Evolutionary conservation across 805 yeast species (phyloP).

Genomic region (Sugiyamaella marilandica): DNA sequence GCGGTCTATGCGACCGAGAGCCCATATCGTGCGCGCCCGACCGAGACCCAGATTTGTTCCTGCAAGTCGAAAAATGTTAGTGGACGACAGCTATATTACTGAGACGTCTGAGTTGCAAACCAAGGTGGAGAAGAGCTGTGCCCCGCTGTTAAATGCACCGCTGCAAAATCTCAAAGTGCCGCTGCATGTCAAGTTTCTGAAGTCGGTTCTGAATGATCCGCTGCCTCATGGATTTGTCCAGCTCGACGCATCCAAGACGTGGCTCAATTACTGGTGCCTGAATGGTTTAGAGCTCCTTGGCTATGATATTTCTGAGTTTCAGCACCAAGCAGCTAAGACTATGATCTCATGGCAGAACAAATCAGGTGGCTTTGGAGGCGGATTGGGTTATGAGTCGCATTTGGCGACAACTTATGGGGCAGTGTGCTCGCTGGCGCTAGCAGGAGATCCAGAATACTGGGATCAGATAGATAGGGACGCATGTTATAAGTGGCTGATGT

Average conservation of each 20-base stretch:
- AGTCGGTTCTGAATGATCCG: conserved; percentile 35
- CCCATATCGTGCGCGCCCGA: background rate
- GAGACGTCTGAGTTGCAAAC: conserved; percentile 2
- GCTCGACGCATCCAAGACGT: conserved; percentile 86
- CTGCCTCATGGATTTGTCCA: conserved; percentile 50
- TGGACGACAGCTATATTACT: conserved; percentile 2
- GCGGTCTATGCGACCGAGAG: background rate
- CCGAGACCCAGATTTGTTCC: too few relatives aligned
- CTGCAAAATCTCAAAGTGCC: background rate
- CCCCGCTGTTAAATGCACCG: background rate
- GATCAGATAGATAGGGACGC: conserved; percentile 40
- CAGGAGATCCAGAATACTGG: conserved; percentile 42
- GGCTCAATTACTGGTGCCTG: conserved; percentile 83
- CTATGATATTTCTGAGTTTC: conserved; percentile 26
- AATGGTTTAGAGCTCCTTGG: conserved; percentile 49
- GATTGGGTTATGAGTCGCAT: conserved; percentile 75
- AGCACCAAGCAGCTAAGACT: conserved; percentile 26
- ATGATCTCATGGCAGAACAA: conserved; percentile 31
- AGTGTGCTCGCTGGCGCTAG: conserved; percentile 52
- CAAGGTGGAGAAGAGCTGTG: conserved; percentile 1
- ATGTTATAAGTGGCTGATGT: conserved; percentile 60
- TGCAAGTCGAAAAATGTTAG: background rate
- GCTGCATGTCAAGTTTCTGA: conserved; percentile 44
- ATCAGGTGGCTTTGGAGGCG: conserved; percentile 82
- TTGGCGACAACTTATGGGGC: conserved; percentile 82